Evolutionary conservation across 768 basidiomycete genomes (phyloP).

Genomic region (Candolleomyces eurysporus): DNA sequence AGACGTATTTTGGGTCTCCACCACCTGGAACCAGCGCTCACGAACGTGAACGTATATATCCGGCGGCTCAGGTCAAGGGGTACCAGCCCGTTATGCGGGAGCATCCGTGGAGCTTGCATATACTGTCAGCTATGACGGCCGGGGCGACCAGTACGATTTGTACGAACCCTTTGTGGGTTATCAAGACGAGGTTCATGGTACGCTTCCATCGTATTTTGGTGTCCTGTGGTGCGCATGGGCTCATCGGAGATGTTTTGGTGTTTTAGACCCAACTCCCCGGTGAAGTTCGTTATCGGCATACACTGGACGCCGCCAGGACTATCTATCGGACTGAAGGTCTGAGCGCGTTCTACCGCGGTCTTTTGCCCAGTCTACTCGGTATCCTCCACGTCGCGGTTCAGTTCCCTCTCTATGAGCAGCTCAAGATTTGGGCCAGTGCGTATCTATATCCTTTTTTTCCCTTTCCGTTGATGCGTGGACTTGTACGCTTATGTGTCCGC

Average conservation of each 20-base stretch:
- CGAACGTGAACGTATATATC: constrained; percentile 56
- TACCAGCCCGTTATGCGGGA: constrained; percentile 80
- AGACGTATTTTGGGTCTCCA: constrained; percentile 72
- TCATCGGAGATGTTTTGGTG: neutral
- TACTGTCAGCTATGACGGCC: constrained; percentile 93
- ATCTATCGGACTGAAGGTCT: constrained; percentile 90
- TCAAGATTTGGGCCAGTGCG: constrained; percentile 86
- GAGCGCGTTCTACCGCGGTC: constrained; percentile 90
- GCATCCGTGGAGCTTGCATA: constrained; percentile 85
- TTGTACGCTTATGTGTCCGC: no score
- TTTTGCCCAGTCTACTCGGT: constrained; percentile 90
- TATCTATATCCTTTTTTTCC: constrained; percentile 16
- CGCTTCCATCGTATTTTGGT: constrained; percentile 6
- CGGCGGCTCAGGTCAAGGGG: constrained; percentile 81
- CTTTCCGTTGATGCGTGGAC: no score
- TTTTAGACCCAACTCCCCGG: constrained; percentile 77
- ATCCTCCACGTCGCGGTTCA: constrained; percentile 96
- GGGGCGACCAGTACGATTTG: constrained; percentile 91
- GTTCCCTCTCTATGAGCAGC: constrained; percentile 93
- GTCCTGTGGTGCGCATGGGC: no score
- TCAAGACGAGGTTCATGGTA: constrained; percentile 99
- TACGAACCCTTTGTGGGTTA: constrained; percentile 97
- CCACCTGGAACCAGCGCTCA: constrained; percentile 35
- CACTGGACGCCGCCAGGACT: constrained; percentile 82
- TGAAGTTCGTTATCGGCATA: constrained; percentile 83